Percentiles rank a stretch among this genome's conserved stretches.
Conservation (phyloP, 441 rosid genomes). For the Lepidium campestre region DNA sequence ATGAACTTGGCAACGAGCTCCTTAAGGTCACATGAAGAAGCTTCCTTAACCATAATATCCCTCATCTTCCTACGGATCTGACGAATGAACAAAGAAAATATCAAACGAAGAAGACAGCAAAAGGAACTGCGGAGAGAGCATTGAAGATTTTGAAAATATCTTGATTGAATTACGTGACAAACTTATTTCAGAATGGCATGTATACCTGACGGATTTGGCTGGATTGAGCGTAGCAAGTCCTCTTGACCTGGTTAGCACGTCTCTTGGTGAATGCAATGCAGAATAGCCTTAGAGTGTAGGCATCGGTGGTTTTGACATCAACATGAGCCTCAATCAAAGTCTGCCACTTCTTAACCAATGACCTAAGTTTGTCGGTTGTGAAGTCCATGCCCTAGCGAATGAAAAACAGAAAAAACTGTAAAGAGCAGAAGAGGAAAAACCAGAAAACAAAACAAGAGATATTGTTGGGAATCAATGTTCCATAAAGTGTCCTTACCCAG, state of each 20-base stretch:
- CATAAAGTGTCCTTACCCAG: constrained; percentile 59
- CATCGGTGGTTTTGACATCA: constrained; percentile 87
- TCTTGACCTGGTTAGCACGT: constrained; percentile 80
- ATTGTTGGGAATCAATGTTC: neutral
- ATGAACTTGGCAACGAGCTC: constrained; percentile 66
- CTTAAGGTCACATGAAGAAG: constrained; percentile 71
- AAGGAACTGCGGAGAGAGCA: neutral
- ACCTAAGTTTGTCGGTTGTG: constrained; percentile 86
- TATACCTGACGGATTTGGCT: constrained; percentile 81
- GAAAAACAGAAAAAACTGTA: neutral
- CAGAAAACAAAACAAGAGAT: neutral
- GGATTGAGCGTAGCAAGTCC: constrained; percentile 86
- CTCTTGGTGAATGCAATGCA: constrained; percentile 92
- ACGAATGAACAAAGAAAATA: neutral
- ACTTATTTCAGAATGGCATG: neutral
- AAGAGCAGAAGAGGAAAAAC: neutral
- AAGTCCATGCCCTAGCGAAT: constrained; percentile 79
- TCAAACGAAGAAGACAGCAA: neutral
- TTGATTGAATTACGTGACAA: neutral
- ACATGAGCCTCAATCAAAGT: constrained; percentile 88
- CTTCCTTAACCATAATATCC: constrained; percentile 60
- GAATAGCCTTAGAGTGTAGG: constrained; percentile 75
- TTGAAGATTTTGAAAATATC: neutral
- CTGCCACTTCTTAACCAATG: constrained; percentile 88
- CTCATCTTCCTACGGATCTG: constrained; percentile 82